Base-by-base conservation (phyloP, 768 basidiomycete genomes). In the Trametes maxima region DNA sequence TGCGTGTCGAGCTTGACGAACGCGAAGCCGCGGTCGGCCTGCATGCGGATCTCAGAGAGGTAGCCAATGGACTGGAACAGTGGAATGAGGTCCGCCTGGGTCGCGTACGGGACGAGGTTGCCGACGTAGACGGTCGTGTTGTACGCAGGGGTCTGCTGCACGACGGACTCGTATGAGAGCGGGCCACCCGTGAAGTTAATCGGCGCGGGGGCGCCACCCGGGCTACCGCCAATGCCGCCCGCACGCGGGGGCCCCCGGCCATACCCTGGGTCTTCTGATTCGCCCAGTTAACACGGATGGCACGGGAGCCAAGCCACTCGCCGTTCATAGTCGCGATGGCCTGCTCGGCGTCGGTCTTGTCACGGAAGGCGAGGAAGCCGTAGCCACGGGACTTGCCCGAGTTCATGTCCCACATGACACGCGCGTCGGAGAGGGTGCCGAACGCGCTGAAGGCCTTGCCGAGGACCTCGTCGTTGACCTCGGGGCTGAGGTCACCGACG, bases 361-460 rank as follows among this genome's bases (percentile, higher is more conserved):
- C 97, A 70, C 96, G 85, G 85, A 98, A 98, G 2, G 96, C 95
- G 65, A 98, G 85, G 84, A 98, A 98, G 52, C 96, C 95, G 72
- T 98, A 98, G 43, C 96, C 96, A 70, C 96, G 90, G 70, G 90
- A 94, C 80, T 98, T 98, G 63, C 97, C 97, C 54, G 95, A 96
- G 78, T 95, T 97, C 94, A 98, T 98, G 75, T 99, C 97, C 96
- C 96, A 98, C 96, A 98, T 98, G 62, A 98, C 97, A 36, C 97
- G 87, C 51, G 96, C 96, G 76, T 99, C 97, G 53, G 94, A 95
- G 78, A 99, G 83, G 63, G 90, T 91, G 35, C 95, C 95, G 73
- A 99, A 99, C 40, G 96, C 96, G 69, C 86, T 88, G 81, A 99
- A 99, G 7, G 97, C 97, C 79, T 98, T 98, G 59, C 80, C 89